Conservation (phyloP, 1,284 basidiomycete species). For the Lignosus rhinocerotis region DNA sequence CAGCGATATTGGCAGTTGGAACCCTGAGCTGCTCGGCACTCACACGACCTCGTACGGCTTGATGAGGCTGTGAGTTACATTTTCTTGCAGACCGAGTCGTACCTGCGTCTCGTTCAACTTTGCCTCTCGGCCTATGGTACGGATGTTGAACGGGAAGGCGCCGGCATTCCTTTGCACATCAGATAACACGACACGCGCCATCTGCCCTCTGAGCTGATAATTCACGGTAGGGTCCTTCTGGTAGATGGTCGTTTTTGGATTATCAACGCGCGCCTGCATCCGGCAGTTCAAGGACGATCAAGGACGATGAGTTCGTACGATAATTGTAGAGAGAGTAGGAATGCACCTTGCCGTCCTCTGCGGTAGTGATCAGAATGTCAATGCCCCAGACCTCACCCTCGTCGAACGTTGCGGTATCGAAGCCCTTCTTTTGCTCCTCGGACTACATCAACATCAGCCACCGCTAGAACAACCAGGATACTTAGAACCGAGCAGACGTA, state of each 20-base stretch:
- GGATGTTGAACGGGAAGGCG: slow-evolving; percentile 96
- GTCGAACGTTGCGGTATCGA: slow-evolving; percentile 82
- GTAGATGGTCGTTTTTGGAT: slow-evolving; percentile 91
- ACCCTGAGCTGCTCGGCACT: slow-evolving; percentile 33
- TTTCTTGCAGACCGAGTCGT: slow-evolving; percentile 94
- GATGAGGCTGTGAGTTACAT: slow-evolving; percentile 88
- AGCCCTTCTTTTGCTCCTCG: slow-evolving; percentile 81
- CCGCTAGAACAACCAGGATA: background rate
- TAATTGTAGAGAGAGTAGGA: background rate
- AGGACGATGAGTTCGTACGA: background rate
- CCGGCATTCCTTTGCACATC: slow-evolving; percentile 99
- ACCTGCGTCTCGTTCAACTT: slow-evolving; percentile 95
- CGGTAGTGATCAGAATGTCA: slow-evolving; percentile 89
- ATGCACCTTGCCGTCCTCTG: slow-evolving; percentile 83
- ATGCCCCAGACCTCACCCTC: slow-evolving; percentile 97
- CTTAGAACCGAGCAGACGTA: slow-evolving; percentile 11
- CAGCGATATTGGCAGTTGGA: background rate
- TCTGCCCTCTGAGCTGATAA: slow-evolving; percentile 98
- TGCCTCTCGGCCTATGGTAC: slow-evolving; percentile 90
- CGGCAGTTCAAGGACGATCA: background rate
- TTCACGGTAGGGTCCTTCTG: slow-evolving; percentile 87
- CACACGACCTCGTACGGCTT: slow-evolving; percentile 90
- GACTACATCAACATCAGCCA: slow-evolving; percentile 31
- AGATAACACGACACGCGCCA: slow-evolving; percentile 90
- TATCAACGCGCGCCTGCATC: slow-evolving; percentile 78